phyloP scores from a whole-genome alignment of 2,329 filamentous ascomycete species.

The Fusarium dlaminii region DNA sequence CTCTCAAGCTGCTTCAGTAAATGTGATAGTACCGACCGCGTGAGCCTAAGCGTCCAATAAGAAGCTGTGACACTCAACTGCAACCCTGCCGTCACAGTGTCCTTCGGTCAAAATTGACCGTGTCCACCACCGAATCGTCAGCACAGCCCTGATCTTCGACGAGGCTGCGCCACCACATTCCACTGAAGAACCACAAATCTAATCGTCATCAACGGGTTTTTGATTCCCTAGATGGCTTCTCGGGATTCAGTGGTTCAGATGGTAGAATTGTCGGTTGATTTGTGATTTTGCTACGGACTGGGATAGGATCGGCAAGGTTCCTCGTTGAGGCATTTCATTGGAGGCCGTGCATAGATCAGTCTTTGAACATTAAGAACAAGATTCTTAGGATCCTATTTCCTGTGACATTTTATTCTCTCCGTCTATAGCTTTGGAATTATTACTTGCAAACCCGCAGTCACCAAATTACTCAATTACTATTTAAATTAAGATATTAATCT shows the following conservation, averaged over 20 bases:
- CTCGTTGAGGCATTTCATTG: no score
- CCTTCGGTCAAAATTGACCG: not conserved
- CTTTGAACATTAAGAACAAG: no score
- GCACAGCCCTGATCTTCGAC: not conserved
- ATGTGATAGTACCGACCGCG: not conserved
- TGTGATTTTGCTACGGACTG: not conserved
- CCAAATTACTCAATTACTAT: not conserved
- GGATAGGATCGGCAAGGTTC: not conserved
- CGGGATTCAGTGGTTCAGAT: not conserved
- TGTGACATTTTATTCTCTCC: no score
- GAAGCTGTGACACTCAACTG: fast-evolving
- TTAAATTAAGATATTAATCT: not conserved
- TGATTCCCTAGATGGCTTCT: fast-evolving
- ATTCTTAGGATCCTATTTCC: no score
- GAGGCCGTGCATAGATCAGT: no score
- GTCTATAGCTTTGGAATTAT: no score
- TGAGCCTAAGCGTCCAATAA: not conserved
- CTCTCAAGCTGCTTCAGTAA: not conserved
- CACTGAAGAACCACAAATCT: fast-evolving
- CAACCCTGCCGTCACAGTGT: not conserved
- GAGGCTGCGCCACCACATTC: not conserved
- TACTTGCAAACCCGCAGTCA: no score
- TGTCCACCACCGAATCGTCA: not conserved
- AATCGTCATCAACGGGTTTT: not conserved
- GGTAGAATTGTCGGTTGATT: not conserved